Base-by-base conservation (phyloP, 805 yeast genomes). In the Lipomyces yamadae region DNA sequence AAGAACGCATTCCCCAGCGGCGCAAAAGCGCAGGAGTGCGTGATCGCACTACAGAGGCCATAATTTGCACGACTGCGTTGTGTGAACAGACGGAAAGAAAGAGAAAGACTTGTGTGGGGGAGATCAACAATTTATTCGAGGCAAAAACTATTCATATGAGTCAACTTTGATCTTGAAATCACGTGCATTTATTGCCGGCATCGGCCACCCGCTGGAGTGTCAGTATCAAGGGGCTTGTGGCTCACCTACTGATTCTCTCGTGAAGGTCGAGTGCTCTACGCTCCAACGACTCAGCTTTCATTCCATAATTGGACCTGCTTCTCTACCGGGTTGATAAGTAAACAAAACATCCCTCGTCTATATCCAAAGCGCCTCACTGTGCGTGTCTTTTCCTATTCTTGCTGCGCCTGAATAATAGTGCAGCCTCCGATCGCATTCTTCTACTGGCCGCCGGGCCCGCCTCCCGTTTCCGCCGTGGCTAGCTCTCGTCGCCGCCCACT, bases 401-500 rank as follows among this genome's bases (percentile, higher is more conserved):
- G 58, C 60, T 58, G 64, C 32, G 29, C 24, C 33, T 29, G 42
- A 29, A 29, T 13, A 10, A 10, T 30, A 11, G 33, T 30, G 58
- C 29, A 55, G 35, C 33, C n/a, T 5, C 29, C 33, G 15, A 30
- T 13, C 15, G 42, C 57, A 5, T 55, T 55, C 18, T 30, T 30
- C 24, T 55, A 30, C 29, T 11, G 24, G 24, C 42, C 45, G 58
- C 58, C 53, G 55, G n/a, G 58, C 57, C n/a, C 24, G 24, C 24
- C 24, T 24, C 32, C 58, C 11, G 15, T 33, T 32, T 53, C 63
- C 65, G 58, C 56, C 58, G 65, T 60, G 68, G 68, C 68, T 45
- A 62, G 54, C 60, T 42, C 62, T 24, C 30, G 15, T 52, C 63
- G 68, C 52, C 68, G 62, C 56, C 68, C 60, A 8, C 63, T 24